Percentiles rank a stretch among this genome's conserved stretches.
These are phyloP conservation scores for Tothia fuscella DNA, from an alignment of 2,329 filamentous ascomycete genomes.

Conservation along the genomic window DNA sequence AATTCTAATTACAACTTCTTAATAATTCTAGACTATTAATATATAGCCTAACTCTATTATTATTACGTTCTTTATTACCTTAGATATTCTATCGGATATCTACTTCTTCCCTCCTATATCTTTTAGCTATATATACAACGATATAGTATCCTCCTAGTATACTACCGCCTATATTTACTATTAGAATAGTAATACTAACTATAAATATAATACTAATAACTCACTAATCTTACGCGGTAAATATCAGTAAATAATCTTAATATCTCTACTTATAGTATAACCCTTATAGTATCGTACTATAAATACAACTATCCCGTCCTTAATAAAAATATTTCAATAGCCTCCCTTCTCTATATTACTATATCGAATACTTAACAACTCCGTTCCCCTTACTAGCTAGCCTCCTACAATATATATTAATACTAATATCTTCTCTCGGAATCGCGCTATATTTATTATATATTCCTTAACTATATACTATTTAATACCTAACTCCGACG, in stretches of 20 bases:
- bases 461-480: slow-evolving; percentile 12
- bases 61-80: slow-evolving; percentile 14
- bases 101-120: slow-evolving; percentile 11
- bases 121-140: slow-evolving; percentile 13
- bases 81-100: slow-evolving; percentile 11
- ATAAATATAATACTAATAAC: slow-evolving; percentile 14
- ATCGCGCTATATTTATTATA: slow-evolving; percentile 10
- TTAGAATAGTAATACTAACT: slow-evolving; percentile 14
- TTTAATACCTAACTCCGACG: background rate
- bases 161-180: slow-evolving; percentile 11
- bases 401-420: slow-evolving; percentile 15
- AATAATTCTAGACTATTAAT: slow-evolving; percentile 13
- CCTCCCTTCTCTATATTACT: slow-evolving; percentile 13
- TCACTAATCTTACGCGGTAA: slow-evolving; percentile 16
- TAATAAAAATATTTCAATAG: slow-evolving; percentile 15
- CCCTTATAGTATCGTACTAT: slow-evolving; percentile 17
- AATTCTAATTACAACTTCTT: slow-evolving; percentile 15
- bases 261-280: slow-evolving; percentile 13
- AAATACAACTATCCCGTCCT: slow-evolving; percentile 16
- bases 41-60: slow-evolving; percentile 10
- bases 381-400: slow-evolving; percentile 13
- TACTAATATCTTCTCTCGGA: slow-evolving; percentile 15
- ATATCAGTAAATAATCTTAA: slow-evolving; percentile 19
- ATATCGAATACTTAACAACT: slow-evolving; percentile 16
- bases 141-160: slow-evolving; percentile 13